Percentiles rank a stretch among this genome's conserved stretches.
Evolutionary conservation across 116 monocot genomes (phyloP).

Genomic region (Zostera marina): DNA sequence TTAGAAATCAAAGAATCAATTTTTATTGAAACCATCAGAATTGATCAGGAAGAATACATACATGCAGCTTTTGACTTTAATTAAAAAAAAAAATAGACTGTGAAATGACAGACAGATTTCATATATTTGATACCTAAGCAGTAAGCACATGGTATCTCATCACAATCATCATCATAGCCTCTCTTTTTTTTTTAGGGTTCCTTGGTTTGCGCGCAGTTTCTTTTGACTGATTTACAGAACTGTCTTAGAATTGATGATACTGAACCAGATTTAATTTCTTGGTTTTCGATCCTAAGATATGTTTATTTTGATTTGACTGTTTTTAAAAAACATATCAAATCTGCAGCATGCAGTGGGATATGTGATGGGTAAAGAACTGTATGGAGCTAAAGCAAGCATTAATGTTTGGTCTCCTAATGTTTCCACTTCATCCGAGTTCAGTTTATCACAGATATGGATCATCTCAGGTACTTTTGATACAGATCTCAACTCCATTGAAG

Average conservation of each 20-base stretch:
- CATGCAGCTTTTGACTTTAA: not conserved
- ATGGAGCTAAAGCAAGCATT: conserved; percentile 73
- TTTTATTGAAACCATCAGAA: not conserved
- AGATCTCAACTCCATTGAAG: conserved; percentile 82
- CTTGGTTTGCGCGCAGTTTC: not conserved
- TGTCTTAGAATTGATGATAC: not conserved
- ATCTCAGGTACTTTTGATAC: conserved; percentile 59
- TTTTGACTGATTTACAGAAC: not conserved
- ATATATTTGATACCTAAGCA: not conserved
- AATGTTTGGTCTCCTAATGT: conserved; percentile 69
- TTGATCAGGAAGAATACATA: too few species aligned
- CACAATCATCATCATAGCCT: not conserved
- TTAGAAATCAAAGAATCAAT: not conserved
- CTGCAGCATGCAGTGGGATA: conserved; percentile 76
- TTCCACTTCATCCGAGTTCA: conserved; percentile 44
- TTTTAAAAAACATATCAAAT: not conserved
- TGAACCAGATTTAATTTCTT: too few species aligned
- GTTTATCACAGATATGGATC: conserved; percentile 70
- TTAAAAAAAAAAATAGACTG: too few species aligned
- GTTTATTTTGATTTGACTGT: too few species aligned
- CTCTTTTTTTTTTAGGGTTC: not conserved
- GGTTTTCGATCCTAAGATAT: too few species aligned
- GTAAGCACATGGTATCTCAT: not conserved
- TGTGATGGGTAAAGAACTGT: conserved; percentile 47
- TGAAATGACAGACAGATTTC: not conserved